These are phyloP conservation scores for Sclerotinia glacialis DNA, from an alignment of 2,329 filamentous ascomycete species.

Conservation along the genomic window DNA sequence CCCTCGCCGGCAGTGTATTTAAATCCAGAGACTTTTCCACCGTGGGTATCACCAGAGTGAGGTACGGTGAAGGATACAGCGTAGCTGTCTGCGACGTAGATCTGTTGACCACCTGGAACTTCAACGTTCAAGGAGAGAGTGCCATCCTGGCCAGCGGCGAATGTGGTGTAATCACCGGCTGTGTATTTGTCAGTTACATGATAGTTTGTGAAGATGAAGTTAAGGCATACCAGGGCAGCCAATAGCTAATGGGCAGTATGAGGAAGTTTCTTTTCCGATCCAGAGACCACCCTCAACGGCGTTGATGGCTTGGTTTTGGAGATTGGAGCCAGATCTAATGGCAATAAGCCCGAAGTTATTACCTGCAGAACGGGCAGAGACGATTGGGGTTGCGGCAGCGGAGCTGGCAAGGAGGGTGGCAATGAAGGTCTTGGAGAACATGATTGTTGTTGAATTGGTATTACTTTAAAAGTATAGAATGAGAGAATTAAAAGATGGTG, in stretches of 20 bases:
- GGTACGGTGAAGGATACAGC: neutral
- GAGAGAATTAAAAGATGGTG: neutral
- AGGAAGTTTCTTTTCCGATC: slow-evolving; percentile 13
- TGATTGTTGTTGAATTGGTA: slow-evolving; percentile 13
- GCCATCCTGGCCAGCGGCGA: neutral
- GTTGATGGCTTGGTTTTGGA: slow-evolving; percentile 16
- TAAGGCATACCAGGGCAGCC: slow-evolving; percentile 10
- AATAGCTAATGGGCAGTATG: slow-evolving; percentile 28
- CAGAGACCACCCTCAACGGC: neutral
- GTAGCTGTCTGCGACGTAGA: neutral
- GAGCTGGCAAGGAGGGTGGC: slow-evolving; percentile 21
- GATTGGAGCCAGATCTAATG: neutral
- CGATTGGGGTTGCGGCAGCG: slow-evolving; percentile 21
- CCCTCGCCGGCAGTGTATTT: neutral
- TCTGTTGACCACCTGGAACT: slow-evolving; percentile 20
- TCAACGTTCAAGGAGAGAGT: neutral
- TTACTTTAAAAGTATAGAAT: slow-evolving; percentile 1
- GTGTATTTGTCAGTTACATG: neutral
- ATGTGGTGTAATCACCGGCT: neutral
- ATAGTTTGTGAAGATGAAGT: neutral
- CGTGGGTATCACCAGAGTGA: slow-evolving; percentile 1
- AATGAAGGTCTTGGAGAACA: slow-evolving; percentile 25
- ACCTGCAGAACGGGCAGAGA: neutral
- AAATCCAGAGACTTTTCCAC: neutral
- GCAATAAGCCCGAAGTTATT: slow-evolving; percentile 26